Evolutionary conservation across 2,329 filamentous ascomycete species (phyloP).

Genomic region (Blumeria graminis): DNA sequence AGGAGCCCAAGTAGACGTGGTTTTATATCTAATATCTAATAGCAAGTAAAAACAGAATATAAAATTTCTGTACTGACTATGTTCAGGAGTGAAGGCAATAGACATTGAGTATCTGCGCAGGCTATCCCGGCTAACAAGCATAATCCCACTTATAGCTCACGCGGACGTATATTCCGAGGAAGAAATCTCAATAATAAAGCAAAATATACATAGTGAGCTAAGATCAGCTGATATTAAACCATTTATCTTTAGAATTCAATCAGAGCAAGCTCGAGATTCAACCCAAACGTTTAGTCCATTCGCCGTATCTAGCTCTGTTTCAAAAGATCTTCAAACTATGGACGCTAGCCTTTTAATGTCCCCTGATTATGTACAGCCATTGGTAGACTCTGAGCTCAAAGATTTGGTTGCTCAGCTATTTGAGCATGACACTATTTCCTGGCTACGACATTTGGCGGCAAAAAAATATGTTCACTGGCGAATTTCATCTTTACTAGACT

Average conservation of each 20-base stretch:
- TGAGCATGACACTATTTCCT: conserved; percentile 51
- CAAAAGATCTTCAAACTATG: conserved; percentile 57
- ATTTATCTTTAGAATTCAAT: conserved; percentile 33
- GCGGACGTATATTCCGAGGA: conserved; percentile 41
- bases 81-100: conserved; percentile 28
- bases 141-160: conserved; percentile 61
- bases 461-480: conserved; percentile 61
- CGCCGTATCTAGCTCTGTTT: conserved; percentile 51
- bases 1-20: conserved; percentile 60
- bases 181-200: conserved; percentile 34
- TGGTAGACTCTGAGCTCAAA: conserved; percentile 50
- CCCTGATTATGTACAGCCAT: conserved; percentile 64
- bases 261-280: conserved; percentile 5
- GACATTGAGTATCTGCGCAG: conserved; percentile 51
- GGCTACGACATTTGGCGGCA: conserved; percentile 60
- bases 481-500: conserved; percentile 15
- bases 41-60: conserved; percentile 23
- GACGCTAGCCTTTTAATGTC: conserved; percentile 88
- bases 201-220: conserved; percentile 30
- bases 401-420: conserved; percentile 52
- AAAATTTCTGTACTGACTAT: conserved; percentile 5
- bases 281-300: conserved; percentile 28
- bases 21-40: conserved; percentile 58
- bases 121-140: conserved; percentile 51
- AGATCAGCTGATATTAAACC: conserved; percentile 30